Evolutionary conservation across 2,329 filamentous ascomycete species (phyloP).

Genomic region (Colletotrichum viniferum): DNA sequence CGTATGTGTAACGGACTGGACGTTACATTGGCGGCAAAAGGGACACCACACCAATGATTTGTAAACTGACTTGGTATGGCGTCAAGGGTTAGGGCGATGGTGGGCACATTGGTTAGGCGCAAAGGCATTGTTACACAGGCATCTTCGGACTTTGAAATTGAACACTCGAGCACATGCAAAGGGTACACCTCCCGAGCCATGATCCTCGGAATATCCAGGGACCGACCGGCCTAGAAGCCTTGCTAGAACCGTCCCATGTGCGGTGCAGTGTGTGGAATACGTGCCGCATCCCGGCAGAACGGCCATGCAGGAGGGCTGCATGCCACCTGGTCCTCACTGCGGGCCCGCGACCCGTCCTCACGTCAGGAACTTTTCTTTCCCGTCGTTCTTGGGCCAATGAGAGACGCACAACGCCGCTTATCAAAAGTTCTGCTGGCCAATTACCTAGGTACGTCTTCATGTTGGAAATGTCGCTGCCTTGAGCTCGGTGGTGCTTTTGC

Average conservation of each 20-base stretch:
- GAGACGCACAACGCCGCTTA: not conserved
- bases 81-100: not conserved
- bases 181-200: not conserved
- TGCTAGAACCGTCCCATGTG: not conserved
- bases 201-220: not conserved
- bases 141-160: not conserved
- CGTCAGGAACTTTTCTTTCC: not conserved
- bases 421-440: not conserved
- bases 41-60: not conserved
- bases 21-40: not conserved
- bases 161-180: not conserved
- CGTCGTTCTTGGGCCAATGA: not conserved
- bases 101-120: not conserved
- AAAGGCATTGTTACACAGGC: not conserved
- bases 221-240: too few species aligned
- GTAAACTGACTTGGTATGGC: not conserved
- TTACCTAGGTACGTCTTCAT: not conserved
- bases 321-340: not conserved
- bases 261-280: not conserved
- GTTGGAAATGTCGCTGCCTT: not conserved
- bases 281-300: not conserved
- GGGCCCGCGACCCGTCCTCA: not conserved
- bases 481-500: not conserved
- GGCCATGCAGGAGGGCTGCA: not conserved
- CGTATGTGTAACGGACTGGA: not conserved